Conservation (phyloP, 495 filamentous ascomycete genomes). For the Parathielavia hyrcaniae region DNA sequence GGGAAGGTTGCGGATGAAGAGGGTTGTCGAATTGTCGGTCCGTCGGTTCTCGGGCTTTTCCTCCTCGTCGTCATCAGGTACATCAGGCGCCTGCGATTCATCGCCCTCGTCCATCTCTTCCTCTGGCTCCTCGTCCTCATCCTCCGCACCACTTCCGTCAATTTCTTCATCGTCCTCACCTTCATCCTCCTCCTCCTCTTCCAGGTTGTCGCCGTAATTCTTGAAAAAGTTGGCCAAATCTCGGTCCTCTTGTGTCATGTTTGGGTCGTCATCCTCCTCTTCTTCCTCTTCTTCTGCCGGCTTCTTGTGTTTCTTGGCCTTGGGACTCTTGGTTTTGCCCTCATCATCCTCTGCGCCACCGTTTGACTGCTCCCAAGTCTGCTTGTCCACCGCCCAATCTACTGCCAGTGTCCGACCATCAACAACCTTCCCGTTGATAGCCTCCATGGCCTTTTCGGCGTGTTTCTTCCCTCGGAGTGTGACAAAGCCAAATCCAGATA, state of each 20-base stretch:
- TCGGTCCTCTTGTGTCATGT: constrained; percentile 38
- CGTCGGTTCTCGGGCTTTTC: constrained; percentile 23
- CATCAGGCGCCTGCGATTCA: constrained; percentile 21
- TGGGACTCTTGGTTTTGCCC: constrained; percentile 31
- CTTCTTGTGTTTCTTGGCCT: constrained; percentile 63
- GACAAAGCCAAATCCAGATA: constrained; percentile 89
- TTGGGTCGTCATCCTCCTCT: constrained; percentile 37
- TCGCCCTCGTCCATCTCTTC: constrained; percentile 29
- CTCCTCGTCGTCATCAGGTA: constrained; percentile 37
- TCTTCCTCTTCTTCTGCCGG: constrained; percentile 31
- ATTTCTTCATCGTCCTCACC: constrained; percentile 31
- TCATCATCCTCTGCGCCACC: constrained; percentile 28
- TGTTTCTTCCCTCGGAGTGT: constrained; percentile 82
- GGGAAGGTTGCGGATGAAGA: constrained; percentile 93
- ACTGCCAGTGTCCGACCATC: constrained; percentile 84
- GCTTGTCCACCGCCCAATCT: constrained; percentile 93
- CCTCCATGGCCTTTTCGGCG: constrained; percentile 79
- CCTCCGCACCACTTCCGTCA: constrained; percentile 44
- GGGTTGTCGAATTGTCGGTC: constrained; percentile 59
- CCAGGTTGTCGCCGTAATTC: constrained; percentile 33
- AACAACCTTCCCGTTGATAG: constrained; percentile 80
- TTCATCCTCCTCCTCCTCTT: constrained; percentile 48
- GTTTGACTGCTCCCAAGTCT: constrained; percentile 65
- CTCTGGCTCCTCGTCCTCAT: constrained; percentile 31
- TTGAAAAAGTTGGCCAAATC: constrained; percentile 32